These are phyloP conservation scores for Discostella stelligera DNA, from an alignment of 352 stramenopile genomes.

Conservation along the genomic window DNA sequence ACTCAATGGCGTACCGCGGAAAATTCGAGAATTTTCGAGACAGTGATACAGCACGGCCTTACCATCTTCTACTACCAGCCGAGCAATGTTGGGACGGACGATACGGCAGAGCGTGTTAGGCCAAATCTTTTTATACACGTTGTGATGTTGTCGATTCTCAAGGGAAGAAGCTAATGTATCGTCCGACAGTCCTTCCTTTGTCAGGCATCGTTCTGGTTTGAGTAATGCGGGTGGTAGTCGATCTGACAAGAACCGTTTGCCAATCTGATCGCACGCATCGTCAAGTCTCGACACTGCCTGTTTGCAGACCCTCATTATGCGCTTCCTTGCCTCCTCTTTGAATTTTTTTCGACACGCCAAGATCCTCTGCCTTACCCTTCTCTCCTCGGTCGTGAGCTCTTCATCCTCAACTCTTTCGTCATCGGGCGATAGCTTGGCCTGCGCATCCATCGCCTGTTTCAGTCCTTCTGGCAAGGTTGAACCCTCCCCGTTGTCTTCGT, in stretches of 20 bases:
- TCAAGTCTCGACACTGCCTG: slow-evolving; percentile 77
- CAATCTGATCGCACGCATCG: slow-evolving; percentile 82
- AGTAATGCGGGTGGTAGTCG: slow-evolving; percentile 72
- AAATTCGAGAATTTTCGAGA: slow-evolving; percentile 82
- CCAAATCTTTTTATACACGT: slow-evolving; percentile 63
- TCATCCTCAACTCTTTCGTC: slow-evolving; percentile 44
- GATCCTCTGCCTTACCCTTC: slow-evolving; percentile 22
- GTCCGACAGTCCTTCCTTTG: slow-evolving; percentile 42
- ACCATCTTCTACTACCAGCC: slow-evolving; percentile 83
- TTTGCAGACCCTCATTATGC: slow-evolving; percentile 78
- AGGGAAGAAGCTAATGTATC: slow-evolving; percentile 12
- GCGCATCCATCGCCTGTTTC: slow-evolving; percentile 39
- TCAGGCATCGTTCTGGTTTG: slow-evolving; percentile 48
- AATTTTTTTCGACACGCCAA: slow-evolving; percentile 60
- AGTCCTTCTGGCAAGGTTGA: slow-evolving; percentile 64
- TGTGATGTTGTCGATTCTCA: slow-evolving; percentile 21
- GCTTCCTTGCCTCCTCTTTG: slow-evolving; percentile 72
- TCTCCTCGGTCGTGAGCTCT: slow-evolving; percentile 22
- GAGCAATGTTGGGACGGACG: slow-evolving; percentile 78
- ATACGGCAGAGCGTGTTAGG: slow-evolving; percentile 61
- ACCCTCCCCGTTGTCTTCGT: slow-evolving; percentile 46
- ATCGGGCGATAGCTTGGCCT: slow-evolving; percentile 12
- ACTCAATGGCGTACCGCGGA: slow-evolving; percentile 77
- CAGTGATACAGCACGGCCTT: slow-evolving; percentile 87
- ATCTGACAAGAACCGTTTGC: slow-evolving; percentile 80